These are phyloP conservation scores for Pyrus hybrid DNA, from an alignment of 331 rosid genomes.

Conservation along the genomic window DNA sequence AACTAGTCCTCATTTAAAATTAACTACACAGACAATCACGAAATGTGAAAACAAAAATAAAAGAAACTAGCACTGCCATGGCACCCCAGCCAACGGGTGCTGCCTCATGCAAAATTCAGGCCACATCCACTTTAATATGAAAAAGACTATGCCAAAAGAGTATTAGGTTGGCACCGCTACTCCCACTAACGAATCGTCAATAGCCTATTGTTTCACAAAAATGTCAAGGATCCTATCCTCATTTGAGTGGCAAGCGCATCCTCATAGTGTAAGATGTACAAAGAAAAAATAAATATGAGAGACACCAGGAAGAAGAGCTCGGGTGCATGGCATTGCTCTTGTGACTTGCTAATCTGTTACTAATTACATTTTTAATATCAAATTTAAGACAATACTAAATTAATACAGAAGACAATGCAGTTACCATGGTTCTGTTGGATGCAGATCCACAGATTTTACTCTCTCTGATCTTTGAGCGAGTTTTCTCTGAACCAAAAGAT, in stretches of 20 bases:
- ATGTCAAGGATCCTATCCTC: neutral
- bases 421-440: conserved; percentile 94
- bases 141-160: neutral
- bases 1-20: neutral
- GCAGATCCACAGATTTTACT: conserved; percentile 97
- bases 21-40: neutral
- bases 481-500: conserved; percentile 62
- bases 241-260: neutral
- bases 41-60: neutral
- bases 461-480: conserved; percentile 98
- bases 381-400: neutral
- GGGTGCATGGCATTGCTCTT: neutral
- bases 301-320: neutral
- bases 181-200: neutral
- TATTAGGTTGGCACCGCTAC: neutral
- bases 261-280: neutral
- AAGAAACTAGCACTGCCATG: neutral
- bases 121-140: neutral
- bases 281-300: neutral
- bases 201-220: neutral
- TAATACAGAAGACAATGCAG: neutral
- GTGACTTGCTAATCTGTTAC: neutral
- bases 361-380: neutral
- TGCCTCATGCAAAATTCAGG: neutral
- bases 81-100: neutral